A percentile compares a stretch with the other conserved stretches of the same genome.
Evolutionary conservation across 140 eudicot species (phyloP).

Genomic region (Oenanthe javanica): DNA sequence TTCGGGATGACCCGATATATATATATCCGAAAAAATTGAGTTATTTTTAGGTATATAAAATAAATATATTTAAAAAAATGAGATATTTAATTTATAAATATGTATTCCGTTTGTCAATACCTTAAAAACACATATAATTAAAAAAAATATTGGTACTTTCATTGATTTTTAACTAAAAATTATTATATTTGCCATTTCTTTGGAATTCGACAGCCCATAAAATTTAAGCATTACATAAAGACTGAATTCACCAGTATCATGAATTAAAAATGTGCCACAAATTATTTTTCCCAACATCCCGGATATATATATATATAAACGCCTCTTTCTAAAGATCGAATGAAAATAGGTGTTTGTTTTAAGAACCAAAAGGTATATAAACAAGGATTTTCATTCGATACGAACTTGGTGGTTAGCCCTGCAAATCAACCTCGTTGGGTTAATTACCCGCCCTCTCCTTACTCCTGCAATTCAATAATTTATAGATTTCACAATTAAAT

Average conservation of each 20-base stretch:
- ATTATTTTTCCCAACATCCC: neutral
- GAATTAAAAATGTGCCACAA: neutral
- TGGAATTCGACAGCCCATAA: too few species aligned
- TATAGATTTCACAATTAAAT: neutral
- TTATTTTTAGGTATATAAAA: too few species aligned
- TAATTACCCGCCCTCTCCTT: neutral
- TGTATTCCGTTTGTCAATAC: too few species aligned
- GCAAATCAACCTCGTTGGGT: neutral
- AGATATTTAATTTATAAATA: too few species aligned
- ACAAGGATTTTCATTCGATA: neutral
- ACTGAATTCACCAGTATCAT: neutral
- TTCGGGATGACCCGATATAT: too few species aligned
- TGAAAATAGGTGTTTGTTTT: neutral
- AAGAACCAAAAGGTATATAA: neutral
- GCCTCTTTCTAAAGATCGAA: neutral
- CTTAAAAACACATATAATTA: too few species aligned
- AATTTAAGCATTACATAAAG: too few species aligned
- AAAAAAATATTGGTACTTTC: too few species aligned
- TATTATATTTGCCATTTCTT: too few species aligned
- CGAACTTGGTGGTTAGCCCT: conserved; percentile 4
- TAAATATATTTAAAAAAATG: too few species aligned
- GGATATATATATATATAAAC: neutral
- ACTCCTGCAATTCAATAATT: neutral
- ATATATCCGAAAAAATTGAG: too few species aligned
- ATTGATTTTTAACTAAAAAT: too few species aligned